A percentile compares a stretch with the other conserved stretches of the same genome.
Conservation (phyloP, 805 yeast genomes). For the Kluyveromyces dobzhanskii region DNA sequence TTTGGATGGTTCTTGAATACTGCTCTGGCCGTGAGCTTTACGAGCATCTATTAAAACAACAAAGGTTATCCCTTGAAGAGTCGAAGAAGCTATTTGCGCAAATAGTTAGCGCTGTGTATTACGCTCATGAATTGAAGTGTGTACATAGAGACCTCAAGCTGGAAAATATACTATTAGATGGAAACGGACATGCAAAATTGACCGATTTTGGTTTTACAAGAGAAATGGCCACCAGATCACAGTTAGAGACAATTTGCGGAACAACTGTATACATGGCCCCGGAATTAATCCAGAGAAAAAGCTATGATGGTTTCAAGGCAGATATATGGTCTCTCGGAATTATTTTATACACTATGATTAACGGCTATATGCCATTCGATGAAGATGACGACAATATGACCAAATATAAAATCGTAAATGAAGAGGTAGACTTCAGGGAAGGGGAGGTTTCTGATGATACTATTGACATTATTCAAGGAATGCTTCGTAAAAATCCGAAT, state of each 20-base stretch:
- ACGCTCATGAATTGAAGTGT: constrained; percentile 69
- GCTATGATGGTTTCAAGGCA: constrained; percentile 70
- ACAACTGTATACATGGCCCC: constrained; percentile 97
- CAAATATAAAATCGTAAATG: constrained; percentile 49
- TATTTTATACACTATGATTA: constrained; percentile 72
- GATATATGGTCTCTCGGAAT: constrained; percentile 94
- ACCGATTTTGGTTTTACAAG: constrained; percentile 94
- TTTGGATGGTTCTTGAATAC: constrained; percentile 87
- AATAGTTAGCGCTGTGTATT: constrained; percentile 47
- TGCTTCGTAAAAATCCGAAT: constrained; percentile 61
- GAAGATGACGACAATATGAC: constrained; percentile 65
- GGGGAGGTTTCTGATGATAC: constrained; percentile 40
- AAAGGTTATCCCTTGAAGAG: constrained; percentile 43
- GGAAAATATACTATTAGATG: constrained; percentile 64
- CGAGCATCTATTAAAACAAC: constrained; percentile 49
- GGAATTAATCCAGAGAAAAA: constrained; percentile 60
- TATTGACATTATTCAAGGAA: constrained; percentile 38
- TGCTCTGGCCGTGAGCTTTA: constrained; percentile 77
- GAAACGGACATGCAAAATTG: constrained; percentile 55
- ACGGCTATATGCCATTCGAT: constrained; percentile 88
- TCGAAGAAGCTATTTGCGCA: constrained; percentile 52
- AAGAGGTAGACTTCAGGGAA: constrained; percentile 52
- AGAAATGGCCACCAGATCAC: constrained; percentile 48
- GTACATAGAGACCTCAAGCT: constrained; percentile 80
- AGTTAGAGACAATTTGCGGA: constrained; percentile 83